Conservation (phyloP, 495 filamentous ascomycete species). For the Aspergillus bridgeri region DNA sequence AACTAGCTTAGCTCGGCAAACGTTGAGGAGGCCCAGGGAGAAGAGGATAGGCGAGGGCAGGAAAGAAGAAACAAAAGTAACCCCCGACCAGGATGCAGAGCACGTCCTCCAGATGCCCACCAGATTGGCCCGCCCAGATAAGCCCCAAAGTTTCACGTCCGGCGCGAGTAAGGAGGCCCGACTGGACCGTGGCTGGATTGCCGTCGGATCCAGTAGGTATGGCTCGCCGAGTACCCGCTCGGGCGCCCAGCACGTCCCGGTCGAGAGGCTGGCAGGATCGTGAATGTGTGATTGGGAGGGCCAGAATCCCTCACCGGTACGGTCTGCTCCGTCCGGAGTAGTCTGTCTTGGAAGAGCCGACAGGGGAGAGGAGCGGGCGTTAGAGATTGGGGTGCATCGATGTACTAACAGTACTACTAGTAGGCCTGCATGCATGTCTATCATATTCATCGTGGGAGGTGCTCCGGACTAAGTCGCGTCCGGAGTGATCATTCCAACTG, state of each 20-base stretch:
- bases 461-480: background rate
- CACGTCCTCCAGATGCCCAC: background rate
- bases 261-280: background rate
- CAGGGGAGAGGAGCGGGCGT: too few relatives aligned
- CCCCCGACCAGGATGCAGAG: background rate
- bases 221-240: constrained; percentile 7
- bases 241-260: constrained; percentile 4
- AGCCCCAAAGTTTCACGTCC: background rate
- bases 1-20: background rate
- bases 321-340: background rate
- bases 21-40: background rate
- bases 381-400: too few relatives aligned
- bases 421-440: background rate
- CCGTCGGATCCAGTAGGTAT: background rate
- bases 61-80: too few relatives aligned
- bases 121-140: background rate
- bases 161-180: background rate
- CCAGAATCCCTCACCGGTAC: background rate
- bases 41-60: background rate
- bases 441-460: background rate
- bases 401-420: too few relatives aligned
- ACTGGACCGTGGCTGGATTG: background rate
- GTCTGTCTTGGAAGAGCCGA: background rate
- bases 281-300: background rate
- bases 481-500: background rate